Evolutionary conservation across 176 grass and related monocot genomes (phyloP), one percentile per base, ranked within the genome.

Genomic region (Ensete glaucum): DNA sequence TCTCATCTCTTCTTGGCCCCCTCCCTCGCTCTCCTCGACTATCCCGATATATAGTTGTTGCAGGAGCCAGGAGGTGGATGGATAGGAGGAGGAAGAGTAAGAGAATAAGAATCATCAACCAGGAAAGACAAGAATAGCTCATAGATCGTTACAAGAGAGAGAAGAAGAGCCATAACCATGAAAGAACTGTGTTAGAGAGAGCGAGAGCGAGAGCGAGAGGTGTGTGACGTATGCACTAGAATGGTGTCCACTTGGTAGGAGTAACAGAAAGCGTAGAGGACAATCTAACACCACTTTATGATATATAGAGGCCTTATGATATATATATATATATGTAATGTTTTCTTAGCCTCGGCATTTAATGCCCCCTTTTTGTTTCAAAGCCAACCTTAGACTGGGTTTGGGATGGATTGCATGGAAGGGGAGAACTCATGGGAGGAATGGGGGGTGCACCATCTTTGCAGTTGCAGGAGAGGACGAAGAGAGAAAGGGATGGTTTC

Each of bases 231-330:
- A 69, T 7, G 14, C 21, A 65, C 21, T 24, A 11, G 63, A 65
- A 11, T 24, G 4, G 23, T 34, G 3, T 34, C 29, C 29, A 34
- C 29, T 34, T 4, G 3, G 29, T 5, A 65, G 16, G 14, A n/a
- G 26, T 14, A 72, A 72, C 69, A 53, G 69, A 72, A 73, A 73
- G 50, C 15, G 66, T 19, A 69, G 29, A 17, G 34, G 66, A 69
- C 66, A 49, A 19, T 49, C 13, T 12, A 49, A 48, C 21, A 9
- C 27, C 3, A 8, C 66, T 49, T 9, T 43, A 17, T n/a, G 11
- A 16, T 43, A 6, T 68, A n/a, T n/a, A n/a, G n/a, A n/a, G n/a
- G n/a, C n/a, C n/a, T 23, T 23, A 23, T 23, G 22, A 23, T 25
- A 25, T 25, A 12, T 53, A 12, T 13, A 52, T 73, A 52, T 72